These are phyloP conservation scores for Parmelia sp. DNA, from an alignment of 495 filamentous ascomycete species.

Conservation along the genomic window DNA sequence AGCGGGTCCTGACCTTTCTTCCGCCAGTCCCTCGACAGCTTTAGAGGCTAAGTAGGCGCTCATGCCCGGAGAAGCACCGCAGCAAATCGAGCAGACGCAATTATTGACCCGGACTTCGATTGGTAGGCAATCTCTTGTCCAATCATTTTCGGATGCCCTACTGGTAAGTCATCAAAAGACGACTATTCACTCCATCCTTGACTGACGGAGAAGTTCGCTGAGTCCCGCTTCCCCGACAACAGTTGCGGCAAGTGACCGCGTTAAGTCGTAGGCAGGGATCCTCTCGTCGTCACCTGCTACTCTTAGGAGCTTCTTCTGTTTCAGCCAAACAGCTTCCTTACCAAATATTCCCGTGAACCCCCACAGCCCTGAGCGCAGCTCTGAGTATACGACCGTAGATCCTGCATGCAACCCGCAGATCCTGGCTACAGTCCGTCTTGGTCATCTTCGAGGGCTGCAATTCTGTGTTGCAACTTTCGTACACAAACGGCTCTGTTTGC, in stretches of 20 bases:
- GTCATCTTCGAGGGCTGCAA: slow-evolving; percentile 8
- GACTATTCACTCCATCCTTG: not conserved
- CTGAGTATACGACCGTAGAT: slow-evolving; percentile 1
- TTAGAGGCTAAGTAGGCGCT: not conserved
- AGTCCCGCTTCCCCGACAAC: slow-evolving; percentile 10
- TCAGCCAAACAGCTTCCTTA: slow-evolving; percentile 11
- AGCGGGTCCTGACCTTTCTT: not conserved
- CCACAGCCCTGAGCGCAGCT: slow-evolving; percentile 9
- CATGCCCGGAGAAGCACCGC: not conserved
- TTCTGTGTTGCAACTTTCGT: not conserved
- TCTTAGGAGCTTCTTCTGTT: not conserved
- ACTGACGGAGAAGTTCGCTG: not conserved
- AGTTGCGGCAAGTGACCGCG: slow-evolving; percentile 8
- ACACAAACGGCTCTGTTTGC: slow-evolving; percentile 3
- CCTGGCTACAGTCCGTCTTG: slow-evolving; percentile 4
- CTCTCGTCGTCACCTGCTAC: slow-evolving; percentile 10
- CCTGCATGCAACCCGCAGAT: slow-evolving; percentile 7
- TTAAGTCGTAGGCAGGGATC: not conserved
- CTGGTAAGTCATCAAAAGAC: not conserved
- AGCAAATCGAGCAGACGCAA: not conserved
- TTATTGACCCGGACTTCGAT: not conserved
- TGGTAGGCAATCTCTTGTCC: not conserved
- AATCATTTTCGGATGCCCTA: not conserved
- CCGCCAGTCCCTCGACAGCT: not conserved
- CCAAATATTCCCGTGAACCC: not conserved